Evolutionary conservation across 139 green algal species (phyloP).

Genomic region (Chlamydomonas sp.): DNA sequence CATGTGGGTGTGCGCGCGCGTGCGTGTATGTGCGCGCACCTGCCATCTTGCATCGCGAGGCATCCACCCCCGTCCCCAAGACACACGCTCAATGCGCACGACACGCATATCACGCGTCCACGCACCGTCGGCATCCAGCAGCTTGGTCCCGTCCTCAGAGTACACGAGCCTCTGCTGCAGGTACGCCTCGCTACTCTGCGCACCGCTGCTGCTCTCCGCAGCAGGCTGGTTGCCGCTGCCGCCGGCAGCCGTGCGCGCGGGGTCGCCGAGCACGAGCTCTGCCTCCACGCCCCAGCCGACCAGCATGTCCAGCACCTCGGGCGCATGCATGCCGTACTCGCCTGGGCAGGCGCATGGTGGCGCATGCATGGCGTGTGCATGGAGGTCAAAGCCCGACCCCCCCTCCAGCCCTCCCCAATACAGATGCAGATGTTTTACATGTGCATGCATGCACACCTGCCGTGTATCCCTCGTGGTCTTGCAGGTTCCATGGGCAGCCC

Average conservation of each 20-base stretch:
- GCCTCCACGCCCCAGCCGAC: conserved; percentile 47
- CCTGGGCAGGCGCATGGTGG: too few species aligned
- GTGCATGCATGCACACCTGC: too few species aligned
- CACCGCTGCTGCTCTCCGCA: too few species aligned
- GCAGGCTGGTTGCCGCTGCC: neutral
- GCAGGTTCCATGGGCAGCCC: conserved; percentile 26
- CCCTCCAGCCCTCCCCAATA: too few species aligned
- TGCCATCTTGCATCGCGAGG: neutral
- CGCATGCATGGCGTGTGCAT: too few species aligned
- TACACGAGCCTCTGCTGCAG: conserved; percentile 47
- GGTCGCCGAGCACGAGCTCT: conserved; percentile 41
- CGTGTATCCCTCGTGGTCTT: conserved; percentile 24
- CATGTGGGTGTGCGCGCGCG: neutral
- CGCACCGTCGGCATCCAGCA: conserved; percentile 72
- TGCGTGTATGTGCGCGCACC: neutral
- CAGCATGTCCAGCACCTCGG: conserved; percentile 46
- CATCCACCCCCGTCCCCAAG: too few species aligned
- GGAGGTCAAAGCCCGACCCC: too few species aligned
- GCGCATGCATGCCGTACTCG: conserved; percentile 53
- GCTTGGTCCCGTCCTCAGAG: conserved; percentile 34
- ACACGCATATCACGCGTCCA: too few species aligned
- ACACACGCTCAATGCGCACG: too few species aligned
- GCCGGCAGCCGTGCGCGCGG: conserved; percentile 14
- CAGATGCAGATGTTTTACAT: too few species aligned
- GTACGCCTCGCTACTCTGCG: conserved; percentile 30